Evolutionary conservation across 331 rosid species (phyloP).

Genomic region (Rosa hybrid): DNA sequence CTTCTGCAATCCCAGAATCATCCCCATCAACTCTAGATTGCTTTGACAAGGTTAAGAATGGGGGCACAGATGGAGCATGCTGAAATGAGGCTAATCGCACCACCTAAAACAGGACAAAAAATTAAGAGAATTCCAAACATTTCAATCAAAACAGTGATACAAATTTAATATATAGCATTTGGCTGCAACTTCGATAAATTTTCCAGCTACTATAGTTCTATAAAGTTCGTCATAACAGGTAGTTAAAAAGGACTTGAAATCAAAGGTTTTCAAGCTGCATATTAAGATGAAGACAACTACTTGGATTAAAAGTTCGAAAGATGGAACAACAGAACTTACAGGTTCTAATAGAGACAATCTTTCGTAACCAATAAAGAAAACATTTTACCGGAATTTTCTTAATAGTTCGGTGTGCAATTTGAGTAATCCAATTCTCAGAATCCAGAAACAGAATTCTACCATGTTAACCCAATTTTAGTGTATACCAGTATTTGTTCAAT

Average conservation of each 20-base stretch:
- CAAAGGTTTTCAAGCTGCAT: background rate
- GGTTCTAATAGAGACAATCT: background rate
- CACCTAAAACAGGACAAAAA: conserved; percentile 51
- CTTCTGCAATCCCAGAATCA: conserved; percentile 65
- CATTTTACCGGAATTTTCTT: background rate
- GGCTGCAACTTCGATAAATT: background rate
- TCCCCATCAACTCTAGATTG: conserved; percentile 79
- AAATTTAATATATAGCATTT: background rate
- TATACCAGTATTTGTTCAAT: background rate
- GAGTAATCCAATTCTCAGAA: background rate
- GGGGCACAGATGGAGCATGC: conserved; percentile 98
- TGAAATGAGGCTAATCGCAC: conserved; percentile 98
- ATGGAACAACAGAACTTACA: background rate
- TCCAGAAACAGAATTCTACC: background rate
- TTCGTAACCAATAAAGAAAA: background rate
- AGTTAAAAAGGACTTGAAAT: background rate
- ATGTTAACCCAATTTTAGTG: background rate
- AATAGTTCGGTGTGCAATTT: background rate
- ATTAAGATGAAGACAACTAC: background rate
- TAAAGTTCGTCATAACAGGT: background rate
- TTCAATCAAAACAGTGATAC: background rate
- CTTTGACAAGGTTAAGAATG: conserved; percentile 74
- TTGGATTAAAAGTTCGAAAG: background rate
- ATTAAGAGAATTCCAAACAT: background rate
- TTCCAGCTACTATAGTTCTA: background rate